A percentile compares a stretch with the other conserved stretches of the same genome.
Conservation (phyloP, 345 rosid species). For the Populus pruinosa region DNA sequence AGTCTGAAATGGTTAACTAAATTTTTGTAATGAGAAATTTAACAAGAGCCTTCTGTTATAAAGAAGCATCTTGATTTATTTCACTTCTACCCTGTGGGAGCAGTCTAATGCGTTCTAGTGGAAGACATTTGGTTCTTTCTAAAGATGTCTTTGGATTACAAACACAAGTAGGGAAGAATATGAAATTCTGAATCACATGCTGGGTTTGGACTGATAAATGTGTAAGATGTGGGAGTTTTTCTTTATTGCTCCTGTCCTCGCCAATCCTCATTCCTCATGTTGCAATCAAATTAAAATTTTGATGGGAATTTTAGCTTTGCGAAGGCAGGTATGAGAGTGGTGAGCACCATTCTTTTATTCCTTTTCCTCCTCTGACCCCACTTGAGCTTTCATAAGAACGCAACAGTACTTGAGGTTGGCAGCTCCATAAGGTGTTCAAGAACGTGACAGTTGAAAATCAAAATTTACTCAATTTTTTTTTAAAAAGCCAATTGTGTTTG, state of each 20-base stretch:
- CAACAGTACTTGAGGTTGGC: not conserved
- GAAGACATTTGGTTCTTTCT: no score
- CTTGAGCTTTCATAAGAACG: not conserved
- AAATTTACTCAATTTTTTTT: not conserved
- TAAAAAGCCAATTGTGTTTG: not conserved
- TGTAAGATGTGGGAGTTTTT: not conserved
- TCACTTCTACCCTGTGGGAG: not conserved
- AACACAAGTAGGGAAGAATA: not conserved
- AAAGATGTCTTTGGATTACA: not conserved
- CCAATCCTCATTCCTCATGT: not conserved
- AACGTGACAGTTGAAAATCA: not conserved
- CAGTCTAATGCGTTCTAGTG: not conserved
- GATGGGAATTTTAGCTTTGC: not conserved
- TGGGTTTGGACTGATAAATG: not conserved
- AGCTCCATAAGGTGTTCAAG: no score
- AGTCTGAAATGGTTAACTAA: not conserved
- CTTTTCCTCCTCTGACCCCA: not conserved
- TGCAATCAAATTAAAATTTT: not conserved
- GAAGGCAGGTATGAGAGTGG: not conserved
- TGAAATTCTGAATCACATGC: not conserved
- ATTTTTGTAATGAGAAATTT: not conserved
- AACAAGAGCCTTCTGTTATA: not conserved
- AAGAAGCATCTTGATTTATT: not conserved
- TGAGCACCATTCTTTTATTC: not conserved
- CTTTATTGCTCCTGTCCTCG: not conserved